Conservation (phyloP, 345 rosid genomes). For the Pistacia vera region DNA sequence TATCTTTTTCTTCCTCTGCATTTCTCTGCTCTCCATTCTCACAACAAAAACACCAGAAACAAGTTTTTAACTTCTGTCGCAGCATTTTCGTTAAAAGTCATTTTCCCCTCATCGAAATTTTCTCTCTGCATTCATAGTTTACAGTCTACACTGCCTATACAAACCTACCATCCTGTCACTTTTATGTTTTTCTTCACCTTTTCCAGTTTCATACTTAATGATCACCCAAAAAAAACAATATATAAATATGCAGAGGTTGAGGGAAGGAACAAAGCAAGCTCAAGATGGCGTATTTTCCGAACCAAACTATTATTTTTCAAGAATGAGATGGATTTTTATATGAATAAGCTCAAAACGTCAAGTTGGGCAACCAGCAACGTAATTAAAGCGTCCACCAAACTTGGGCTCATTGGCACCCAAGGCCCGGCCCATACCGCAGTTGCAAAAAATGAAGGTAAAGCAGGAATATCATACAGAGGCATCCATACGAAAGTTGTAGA, state of each 20-base stretch:
- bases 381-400: neutral
- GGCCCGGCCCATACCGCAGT: too few relatives aligned
- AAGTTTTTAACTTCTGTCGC: slow-evolving; percentile 9
- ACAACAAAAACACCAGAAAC: slow-evolving; percentile 13
- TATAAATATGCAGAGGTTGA: too few relatives aligned
- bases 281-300: too few relatives aligned
- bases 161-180: neutral
- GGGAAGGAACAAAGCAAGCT: too few relatives aligned
- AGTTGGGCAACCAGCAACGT: neutral
- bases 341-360: too few relatives aligned
- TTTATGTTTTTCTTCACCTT: neutral
- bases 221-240: neutral
- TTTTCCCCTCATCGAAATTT: slow-evolving; percentile 4
- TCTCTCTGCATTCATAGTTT: neutral
- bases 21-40: slow-evolving; percentile 15
- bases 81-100: slow-evolving; percentile 21
- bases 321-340: too few relatives aligned
- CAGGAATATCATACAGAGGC: too few relatives aligned
- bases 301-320: too few relatives aligned
- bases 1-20: neutral
- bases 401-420: too few relatives aligned
- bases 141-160: neutral
- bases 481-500: too few relatives aligned
- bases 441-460: too few relatives aligned
- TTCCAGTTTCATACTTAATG: neutral